phyloP scores from a whole-genome alignment of 352 stramenopile species.

The Pythium myriotylum region DNA sequence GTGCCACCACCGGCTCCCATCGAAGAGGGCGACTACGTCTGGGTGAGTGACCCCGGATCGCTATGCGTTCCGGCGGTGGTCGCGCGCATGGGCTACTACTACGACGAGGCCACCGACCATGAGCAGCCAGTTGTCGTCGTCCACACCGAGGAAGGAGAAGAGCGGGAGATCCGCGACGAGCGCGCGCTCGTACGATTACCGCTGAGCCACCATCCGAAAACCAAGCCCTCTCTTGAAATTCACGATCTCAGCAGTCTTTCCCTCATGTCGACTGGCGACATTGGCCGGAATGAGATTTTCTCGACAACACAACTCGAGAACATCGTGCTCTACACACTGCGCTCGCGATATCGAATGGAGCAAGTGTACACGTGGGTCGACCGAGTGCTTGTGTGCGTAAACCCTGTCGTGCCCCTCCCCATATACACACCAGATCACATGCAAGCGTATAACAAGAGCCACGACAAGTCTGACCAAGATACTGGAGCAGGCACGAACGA shows the following conservation, averaged over 20 bases:
- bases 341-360: conserved; percentile 78
- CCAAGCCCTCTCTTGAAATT: conserved; percentile 50
- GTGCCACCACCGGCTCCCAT: conserved; percentile 22
- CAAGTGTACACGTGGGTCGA: conserved; percentile 86
- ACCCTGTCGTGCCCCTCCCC: conserved; percentile 65
- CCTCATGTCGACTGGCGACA: conserved; percentile 61
- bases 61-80: conserved; percentile 62
- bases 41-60: conserved; percentile 55
- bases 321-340: conserved; percentile 69
- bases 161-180: conserved; percentile 67
- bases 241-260: conserved; percentile 72
- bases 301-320: conserved; percentile 69
- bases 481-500: conserved; percentile 56
- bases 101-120: conserved; percentile 57
- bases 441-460: conserved; percentile 74
- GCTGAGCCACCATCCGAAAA: conserved; percentile 63
- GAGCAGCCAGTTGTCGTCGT: conserved; percentile 76
- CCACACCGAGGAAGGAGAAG: conserved; percentile 82
- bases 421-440: conserved; percentile 87
- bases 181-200: conserved; percentile 62
- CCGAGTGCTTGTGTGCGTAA: conserved; percentile 72
- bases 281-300: conserved; percentile 63
- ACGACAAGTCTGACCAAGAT: conserved; percentile 54
- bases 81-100: conserved; percentile 61
- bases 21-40: conserved; percentile 74